Base-by-base conservation (phyloP, 169 alveolate genomes). In the Plasmodium yoelii region DNA sequence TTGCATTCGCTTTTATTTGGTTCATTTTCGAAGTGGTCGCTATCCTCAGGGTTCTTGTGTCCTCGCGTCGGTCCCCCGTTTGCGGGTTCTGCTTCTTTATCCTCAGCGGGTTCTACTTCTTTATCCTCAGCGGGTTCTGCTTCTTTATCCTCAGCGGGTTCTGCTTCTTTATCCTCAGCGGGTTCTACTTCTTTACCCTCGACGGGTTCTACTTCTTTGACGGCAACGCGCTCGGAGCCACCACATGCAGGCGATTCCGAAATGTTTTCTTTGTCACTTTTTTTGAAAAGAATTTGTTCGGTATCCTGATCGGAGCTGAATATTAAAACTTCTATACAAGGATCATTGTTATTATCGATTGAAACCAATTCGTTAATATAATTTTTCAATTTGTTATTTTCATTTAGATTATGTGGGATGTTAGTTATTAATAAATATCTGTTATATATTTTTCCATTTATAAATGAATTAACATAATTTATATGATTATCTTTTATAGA, bases 401-500 rank as follows among this genome's bases (percentile, higher is more conserved):
- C 53, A 39, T 65, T 44, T 12, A 77, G 47, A 24, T 77, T 28
- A 1, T 12, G 42, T 3, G 88, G 88, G 3, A 77, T 46, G 47
- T 77, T 47, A 6, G 88, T 77, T 18, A 77, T 44, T n/a, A 77
- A 13, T 9, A 77, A n/a, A 22, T 77, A 77, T 47, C 88, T 51
- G 22, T 77, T 77, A 39, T 15, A 64, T 3, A 77, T 8, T 64
- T 77, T 77, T 56, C 22, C 9, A 1, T 19, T n/a, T 7, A 28
- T 24, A 61, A 46, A 77, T 0, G 88, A 39, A 2, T 77, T 57
- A 12, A 77, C 57, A 64, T 34, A 77, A 77, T 63, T 56, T 6
- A 77, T 55, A 57, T 77, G 88, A 64, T 77, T 77, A 34, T 34
- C 67, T 77, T 77, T 75, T 1, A 77, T 22, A 26, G 88, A 77